Base-by-base conservation (phyloP, 176 grass and related monocot genomes). In the Avena eriantha region DNA sequence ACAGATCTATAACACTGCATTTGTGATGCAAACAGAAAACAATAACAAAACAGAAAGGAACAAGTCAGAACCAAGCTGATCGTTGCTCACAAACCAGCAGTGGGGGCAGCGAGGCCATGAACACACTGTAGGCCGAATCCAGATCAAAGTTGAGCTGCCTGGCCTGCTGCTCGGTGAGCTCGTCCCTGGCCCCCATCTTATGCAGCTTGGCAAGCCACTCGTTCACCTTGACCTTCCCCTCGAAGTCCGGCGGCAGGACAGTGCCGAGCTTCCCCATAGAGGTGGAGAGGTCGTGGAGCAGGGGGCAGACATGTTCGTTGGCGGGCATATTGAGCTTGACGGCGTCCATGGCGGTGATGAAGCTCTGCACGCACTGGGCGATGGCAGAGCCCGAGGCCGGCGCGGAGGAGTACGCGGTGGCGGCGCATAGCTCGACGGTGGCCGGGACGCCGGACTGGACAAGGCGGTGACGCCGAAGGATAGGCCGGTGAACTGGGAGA, bases 271-370 rank as follows among this genome's bases (percentile, higher is more conserved):
- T 95, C 12, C 82, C 85, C 85, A 98, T 90, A 24, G 95, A 93
- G 9, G 93, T 88, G 1, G 93, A 92, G 22, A 98, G 89, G 26
- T 98, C 95, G 19, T 94, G 92, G 18, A 98, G 89, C 26, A 98
- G 83, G 14, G 95, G 95, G 86, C 94, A 91, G 41, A 98, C 93
- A 91, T 98, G 95, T 49, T 98, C 93, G 59, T 93, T 92, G 58
- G 95, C 95, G 6, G 95, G 86, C 95, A 98, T 98, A 47, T 98
- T 98, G 69, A 95, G 93, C 85, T 98, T 98, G 67, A 98, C 85
- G 11, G 95, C 90, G 39, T 98, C 95, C 95, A 95, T 95, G 74
- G 93, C 95, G 64, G 95, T 98, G 73, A 98, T 98, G 77, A 98
- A 98, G 77, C 88, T 87, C 88, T 93, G 95, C 60, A 95, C 95